A percentile compares a stretch with the other conserved stretches of the same genome.
phyloP scores from a whole-genome alignment of 2,329 filamentous ascomycete species.

The Paracamarosporium sp. region DNA sequence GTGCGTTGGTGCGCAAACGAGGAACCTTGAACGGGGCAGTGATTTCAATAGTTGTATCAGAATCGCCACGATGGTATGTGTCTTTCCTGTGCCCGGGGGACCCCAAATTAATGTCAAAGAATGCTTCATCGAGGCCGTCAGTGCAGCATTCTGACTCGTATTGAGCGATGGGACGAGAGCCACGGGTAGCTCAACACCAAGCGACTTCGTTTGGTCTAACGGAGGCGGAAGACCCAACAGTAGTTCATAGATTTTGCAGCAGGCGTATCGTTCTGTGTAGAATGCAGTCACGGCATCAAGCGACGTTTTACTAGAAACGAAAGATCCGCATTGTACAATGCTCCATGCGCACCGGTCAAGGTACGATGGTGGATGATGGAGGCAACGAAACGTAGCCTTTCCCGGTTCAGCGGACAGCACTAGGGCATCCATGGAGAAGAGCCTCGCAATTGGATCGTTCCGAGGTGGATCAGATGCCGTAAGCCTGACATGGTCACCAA shows the following conservation, averaged over 20 bases:
- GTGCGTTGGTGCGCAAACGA: slow-evolving; percentile 53
- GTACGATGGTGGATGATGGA: slow-evolving; percentile 49
- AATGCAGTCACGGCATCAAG: slow-evolving; percentile 47
- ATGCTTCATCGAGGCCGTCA: slow-evolving; percentile 36
- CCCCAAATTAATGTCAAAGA: slow-evolving; percentile 53
- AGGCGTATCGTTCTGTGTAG: slow-evolving; percentile 33
- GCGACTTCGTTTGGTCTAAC: slow-evolving; percentile 16
- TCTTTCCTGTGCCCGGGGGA: slow-evolving; percentile 56
- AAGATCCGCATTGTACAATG: slow-evolving; percentile 49
- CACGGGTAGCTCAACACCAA: slow-evolving; percentile 20
- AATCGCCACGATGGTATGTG: slow-evolving; percentile 51
- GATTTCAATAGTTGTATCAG: slow-evolving; percentile 39
- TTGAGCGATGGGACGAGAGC: slow-evolving; percentile 31
- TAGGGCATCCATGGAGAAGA: slow-evolving; percentile 49
- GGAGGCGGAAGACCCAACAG: slow-evolving; percentile 19
- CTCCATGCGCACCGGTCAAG: slow-evolving; percentile 48
- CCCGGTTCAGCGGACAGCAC: slow-evolving; percentile 42
- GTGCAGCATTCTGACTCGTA: slow-evolving; percentile 44
- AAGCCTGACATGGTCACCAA: slow-evolving; percentile 44
- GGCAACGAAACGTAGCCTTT: slow-evolving; percentile 43
- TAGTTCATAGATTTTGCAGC: slow-evolving; percentile 40
- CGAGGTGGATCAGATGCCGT: slow-evolving; percentile 39
- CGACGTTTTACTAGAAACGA: slow-evolving; percentile 51
- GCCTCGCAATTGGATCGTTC: slow-evolving; percentile 35
- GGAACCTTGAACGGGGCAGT: slow-evolving; percentile 20